Percentiles rank a stretch among this genome's conserved stretches.
These are phyloP conservation scores for Kondoa subrosea DNA, from an alignment of 768 basidiomycete genomes.

Conservation along the genomic window DNA sequence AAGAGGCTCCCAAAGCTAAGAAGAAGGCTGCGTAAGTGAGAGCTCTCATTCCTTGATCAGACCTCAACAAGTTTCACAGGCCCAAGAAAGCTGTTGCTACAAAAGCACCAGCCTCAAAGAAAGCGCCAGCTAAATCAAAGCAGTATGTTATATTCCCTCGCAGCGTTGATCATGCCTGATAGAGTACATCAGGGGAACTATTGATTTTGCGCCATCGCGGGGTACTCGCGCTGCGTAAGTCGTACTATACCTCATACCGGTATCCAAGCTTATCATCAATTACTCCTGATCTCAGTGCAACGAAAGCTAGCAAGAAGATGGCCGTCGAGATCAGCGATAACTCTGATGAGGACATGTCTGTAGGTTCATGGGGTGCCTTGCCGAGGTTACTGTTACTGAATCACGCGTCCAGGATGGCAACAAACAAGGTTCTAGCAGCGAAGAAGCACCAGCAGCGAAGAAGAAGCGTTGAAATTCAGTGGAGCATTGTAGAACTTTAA, in stretches of 20 bases:
- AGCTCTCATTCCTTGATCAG: background rate
- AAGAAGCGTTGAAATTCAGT: background rate
- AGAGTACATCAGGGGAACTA: background rate
- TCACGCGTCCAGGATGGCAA: background rate
- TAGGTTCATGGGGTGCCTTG: too few relatives aligned
- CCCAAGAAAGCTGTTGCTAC: constrained; percentile 14
- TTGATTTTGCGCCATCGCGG: constrained; percentile 4
- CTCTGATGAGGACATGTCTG: background rate
- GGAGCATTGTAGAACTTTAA: too few relatives aligned
- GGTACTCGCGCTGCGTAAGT: background rate
- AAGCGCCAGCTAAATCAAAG: too few relatives aligned
- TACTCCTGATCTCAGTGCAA: constrained; percentile 14
- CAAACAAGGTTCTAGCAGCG: background rate
- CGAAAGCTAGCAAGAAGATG: constrained; percentile 25
- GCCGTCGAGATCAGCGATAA: background rate
- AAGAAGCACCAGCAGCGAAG: background rate
- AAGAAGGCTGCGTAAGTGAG: constrained; percentile 17
- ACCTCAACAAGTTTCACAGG: background rate
- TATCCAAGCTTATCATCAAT: constrained; percentile 9
- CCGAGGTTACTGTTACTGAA: too few relatives aligned
- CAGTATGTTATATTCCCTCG: too few relatives aligned
- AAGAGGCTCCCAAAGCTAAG: constrained; percentile 6
- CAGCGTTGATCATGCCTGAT: background rate
- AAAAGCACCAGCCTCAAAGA: background rate
- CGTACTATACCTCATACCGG: background rate